A percentile compares a stretch with the other conserved stretches of the same genome.
These are phyloP conservation scores for Herpetomonas muscarum DNA, from an alignment of 208 protist genomes.

Conservation along the genomic window DNA sequence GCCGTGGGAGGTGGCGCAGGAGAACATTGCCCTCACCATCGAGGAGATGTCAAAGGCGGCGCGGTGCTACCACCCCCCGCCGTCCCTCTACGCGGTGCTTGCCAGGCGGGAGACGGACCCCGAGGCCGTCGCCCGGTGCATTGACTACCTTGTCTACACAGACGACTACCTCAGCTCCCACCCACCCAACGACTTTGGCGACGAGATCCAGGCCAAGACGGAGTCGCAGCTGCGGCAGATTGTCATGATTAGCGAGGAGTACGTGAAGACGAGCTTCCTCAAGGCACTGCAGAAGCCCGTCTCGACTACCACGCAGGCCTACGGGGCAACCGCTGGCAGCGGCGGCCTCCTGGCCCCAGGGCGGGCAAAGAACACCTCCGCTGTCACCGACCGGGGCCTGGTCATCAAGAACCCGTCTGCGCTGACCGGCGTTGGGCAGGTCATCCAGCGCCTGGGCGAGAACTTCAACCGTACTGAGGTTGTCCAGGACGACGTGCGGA, in stretches of 20 bases:
- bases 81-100: conserved; percentile 57
- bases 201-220: conserved; percentile 44
- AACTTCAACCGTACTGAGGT: conserved; percentile 77
- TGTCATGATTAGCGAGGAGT: conserved; percentile 60
- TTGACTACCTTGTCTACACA: conserved; percentile 87
- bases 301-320: background rate
- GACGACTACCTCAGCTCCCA: conserved; percentile 74
- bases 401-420: conserved; percentile 64
- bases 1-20: conserved; percentile 82
- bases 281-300: conserved; percentile 39
- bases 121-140: conserved; percentile 56
- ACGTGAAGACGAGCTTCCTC: conserved; percentile 66
- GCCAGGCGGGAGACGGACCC: conserved; percentile 48
- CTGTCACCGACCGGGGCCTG: background rate
- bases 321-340: background rate
- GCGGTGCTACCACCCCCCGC: conserved; percentile 81
- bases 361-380: conserved; percentile 1
- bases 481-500: conserved; percentile 49
- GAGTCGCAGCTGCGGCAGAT: conserved; percentile 46
- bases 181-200: conserved; percentile 53
- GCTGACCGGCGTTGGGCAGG: conserved; percentile 46
- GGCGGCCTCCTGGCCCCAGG: background rate
- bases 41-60: conserved; percentile 82
- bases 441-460: conserved; percentile 74
- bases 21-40: conserved; percentile 83